These are phyloP conservation scores for Leishmania lainsoni DNA, from an alignment of 208 protist genomes.

Conservation along the genomic window DNA sequence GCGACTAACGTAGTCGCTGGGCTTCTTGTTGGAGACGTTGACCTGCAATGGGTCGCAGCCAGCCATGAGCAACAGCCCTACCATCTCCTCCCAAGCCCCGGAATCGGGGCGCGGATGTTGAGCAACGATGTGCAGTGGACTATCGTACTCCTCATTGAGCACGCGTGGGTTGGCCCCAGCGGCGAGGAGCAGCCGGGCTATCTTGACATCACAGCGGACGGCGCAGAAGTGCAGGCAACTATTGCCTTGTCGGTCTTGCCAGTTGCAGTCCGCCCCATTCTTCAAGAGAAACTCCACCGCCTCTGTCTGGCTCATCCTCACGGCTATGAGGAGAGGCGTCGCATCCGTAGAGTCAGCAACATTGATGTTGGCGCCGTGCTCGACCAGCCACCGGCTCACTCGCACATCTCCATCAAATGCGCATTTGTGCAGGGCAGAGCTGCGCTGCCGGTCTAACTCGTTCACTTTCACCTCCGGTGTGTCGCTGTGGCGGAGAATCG, in stretches of 20 bases:
- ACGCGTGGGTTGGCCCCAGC: conserved; percentile 56
- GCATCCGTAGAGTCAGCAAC: conserved; percentile 63
- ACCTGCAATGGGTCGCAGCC: conserved; percentile 75
- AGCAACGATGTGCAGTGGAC: conserved; percentile 81
- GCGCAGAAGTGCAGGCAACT: conserved; percentile 85
- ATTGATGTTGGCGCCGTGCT: conserved; percentile 87
- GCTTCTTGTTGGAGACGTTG: conserved; percentile 82
- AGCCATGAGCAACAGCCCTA: conserved; percentile 63
- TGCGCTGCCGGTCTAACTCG: conserved; percentile 80
- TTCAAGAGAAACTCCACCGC: conserved; percentile 80
- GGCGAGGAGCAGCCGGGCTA: conserved; percentile 77
- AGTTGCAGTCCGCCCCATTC: conserved; percentile 72
- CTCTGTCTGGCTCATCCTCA: conserved; percentile 88
- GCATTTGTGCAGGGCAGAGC: conserved; percentile 90
- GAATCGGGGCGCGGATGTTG: conserved; percentile 77
- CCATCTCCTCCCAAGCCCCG: conserved; percentile 86
- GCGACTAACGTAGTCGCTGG: conserved; percentile 80
- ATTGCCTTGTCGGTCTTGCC: conserved; percentile 77
- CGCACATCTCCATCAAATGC: conserved; percentile 90
- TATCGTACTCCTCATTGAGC: conserved; percentile 83
- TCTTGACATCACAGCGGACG: conserved; percentile 80
- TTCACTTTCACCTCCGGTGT: conserved; percentile 76
- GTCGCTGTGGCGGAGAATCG: conserved; percentile 72
- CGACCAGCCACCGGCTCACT: conserved; percentile 86
- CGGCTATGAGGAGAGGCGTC: conserved; percentile 88